phyloP scores from a whole-genome alignment of 306 rosid genomes.

The Fragaria ananassa region DNA sequence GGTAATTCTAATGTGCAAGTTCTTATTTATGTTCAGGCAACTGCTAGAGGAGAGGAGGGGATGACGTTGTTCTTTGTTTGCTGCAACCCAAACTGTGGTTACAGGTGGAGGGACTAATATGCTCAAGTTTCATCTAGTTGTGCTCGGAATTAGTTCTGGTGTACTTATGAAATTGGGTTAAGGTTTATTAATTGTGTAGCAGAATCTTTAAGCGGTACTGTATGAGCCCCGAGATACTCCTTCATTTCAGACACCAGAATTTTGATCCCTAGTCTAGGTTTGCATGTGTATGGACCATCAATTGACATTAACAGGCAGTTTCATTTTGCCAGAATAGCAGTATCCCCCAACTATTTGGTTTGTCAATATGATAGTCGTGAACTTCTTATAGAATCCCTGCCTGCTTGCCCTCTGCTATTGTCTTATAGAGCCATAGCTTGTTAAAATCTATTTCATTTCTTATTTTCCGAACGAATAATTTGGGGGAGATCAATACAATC shows the following conservation, averaged over 20 bases:
- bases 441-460: not conserved
- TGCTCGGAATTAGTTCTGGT: not conserved
- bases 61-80: constrained; percentile 72
- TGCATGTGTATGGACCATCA: not conserved
- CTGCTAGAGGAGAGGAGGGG: constrained; percentile 76
- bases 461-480: not conserved
- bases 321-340: not conserved
- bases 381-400: not conserved
- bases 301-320: not conserved
- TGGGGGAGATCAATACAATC: no score
- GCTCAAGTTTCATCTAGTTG: not conserved
- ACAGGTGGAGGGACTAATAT: constrained; percentile 61
- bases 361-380: not conserved
- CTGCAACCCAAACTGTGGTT: constrained; percentile 78
- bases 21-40: constrained; percentile 45
- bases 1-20: constrained; percentile 8
- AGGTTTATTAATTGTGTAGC: not conserved
- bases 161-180: not conserved
- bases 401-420: not conserved
- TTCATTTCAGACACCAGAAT: not conserved
- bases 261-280: not conserved
- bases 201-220: not conserved
- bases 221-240: not conserved
- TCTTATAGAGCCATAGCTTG: not conserved
- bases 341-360: not conserved